Evolutionary conservation across 441 rosid genomes (phyloP), one percentile per base, ranked within the genome.

Genomic region (Flueggea neowawraea): DNA sequence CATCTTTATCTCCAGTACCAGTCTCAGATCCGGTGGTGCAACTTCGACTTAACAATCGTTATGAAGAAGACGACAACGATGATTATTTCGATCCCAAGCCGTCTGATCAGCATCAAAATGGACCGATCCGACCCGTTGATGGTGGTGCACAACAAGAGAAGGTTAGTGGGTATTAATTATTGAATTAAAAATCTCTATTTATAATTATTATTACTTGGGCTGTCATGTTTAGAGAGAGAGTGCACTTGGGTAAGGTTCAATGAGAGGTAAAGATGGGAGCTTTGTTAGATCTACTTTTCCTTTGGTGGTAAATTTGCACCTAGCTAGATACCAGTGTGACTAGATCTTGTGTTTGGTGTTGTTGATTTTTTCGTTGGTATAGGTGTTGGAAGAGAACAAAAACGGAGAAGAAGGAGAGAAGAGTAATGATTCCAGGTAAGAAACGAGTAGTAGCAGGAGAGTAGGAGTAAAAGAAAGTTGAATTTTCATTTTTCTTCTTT

Each of bases 11-110:
- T 49, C 98, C 96, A 15, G 71, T 81, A 8, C 94, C 90, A 57
- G 75, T 88, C 58, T 82, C 95, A 85, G 96, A 88, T 90, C 96
- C 85, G 66, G 75, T 78, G 83, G 85, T 85, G 88, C 90, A 87
- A 87, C 89, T 77, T 64, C 72, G 47, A 14, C 73, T 57, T 22
- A 22, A 22, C 7, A 53, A 54, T 44, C 73, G 54, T 28, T 31
- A 22, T 5, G 43, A 48, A 41, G 64, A 58, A 47, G 64, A 49
- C 55, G 51, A 63, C 9, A 58, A 72, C 28, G 73, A 67, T 72
- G 65, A 70, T 64, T 62, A 54, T 54, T 68, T 52, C 57, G 74
- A 69, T 59, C 76, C 62, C 62, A 76, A 15, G 6, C 73, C 69
- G 14, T 64, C 70, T 50, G 70, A 77, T 16, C 73, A 71, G 73